Base-by-base conservation (phyloP, 2,329 filamentous ascomycete genomes). In the Orbilia brochopaga region DNA sequence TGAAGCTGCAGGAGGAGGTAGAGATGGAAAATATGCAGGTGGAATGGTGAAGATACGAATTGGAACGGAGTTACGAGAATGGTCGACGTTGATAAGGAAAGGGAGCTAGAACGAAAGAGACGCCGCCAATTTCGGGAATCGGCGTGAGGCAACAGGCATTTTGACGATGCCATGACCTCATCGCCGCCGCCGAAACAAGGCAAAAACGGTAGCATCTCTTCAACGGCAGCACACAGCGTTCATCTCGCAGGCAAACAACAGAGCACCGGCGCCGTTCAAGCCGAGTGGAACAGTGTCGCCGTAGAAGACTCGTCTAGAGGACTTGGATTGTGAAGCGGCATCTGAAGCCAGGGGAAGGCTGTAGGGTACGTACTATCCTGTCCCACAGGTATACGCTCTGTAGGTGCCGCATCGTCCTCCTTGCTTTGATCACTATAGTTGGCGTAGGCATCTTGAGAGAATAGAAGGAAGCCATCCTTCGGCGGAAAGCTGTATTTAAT, bases 81-180 rank as follows among this genome's bases (percentile, higher is more conserved):
- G 11, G 40, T 15, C 11, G 40, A 44, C 15, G 40, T 44, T 15
- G n/a, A 44, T 44, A 53, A 15, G 50, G 55, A 37, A 24, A 37
- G 37, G 35, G 27, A 51, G 17, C 13, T 17, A 30, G 55, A 8
- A 8, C n/a, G 6, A 19, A 10, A 10, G 17, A 21, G n/a, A 48
- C 8, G 27, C 27, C 27, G 27, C 21, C 17, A 44, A 30, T 37
- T 62, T 58, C 46, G 57, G 57, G 52, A 11, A 53, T 32, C 19
- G n/a, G 19, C 21, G 58, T 59, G 58, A 69, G 65, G 65, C 65
- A 58, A 62, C 51, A 58, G 37, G 23, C n/a, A 23, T 56, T 69
- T n/a, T 70, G 66, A 70, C 66, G 66, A 70, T 70, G 42, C 19
- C 60, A 72, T 72, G 67, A 72, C 60, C 67, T 72, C 67, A 72